A percentile compares a stretch with the other conserved stretches of the same genome.
Conservation (phyloP, 805 yeast genomes). For the Ogataea paraovalis region DNA sequence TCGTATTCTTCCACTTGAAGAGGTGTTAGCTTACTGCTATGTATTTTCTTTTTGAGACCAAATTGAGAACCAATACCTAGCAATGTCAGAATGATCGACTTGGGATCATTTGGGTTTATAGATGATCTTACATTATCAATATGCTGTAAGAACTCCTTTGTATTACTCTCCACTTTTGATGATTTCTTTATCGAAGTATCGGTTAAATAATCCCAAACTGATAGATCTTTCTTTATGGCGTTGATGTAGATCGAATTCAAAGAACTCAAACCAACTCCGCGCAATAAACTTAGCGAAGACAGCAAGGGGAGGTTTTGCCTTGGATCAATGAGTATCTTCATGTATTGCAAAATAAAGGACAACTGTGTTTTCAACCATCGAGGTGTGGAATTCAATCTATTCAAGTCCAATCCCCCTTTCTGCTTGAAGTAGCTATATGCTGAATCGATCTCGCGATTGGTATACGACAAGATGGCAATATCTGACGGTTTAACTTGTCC, state of each 20-base stretch:
- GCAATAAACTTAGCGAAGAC: conserved; percentile 21
- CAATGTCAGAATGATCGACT: conserved; percentile 32
- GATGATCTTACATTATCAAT: conserved; percentile 19
- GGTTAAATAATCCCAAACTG: conserved; percentile 21
- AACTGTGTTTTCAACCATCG: conserved; percentile 47
- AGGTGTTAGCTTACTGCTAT: conserved; percentile 8
- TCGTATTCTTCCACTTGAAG: conserved; percentile 25
- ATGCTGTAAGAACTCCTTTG: conserved; percentile 10
- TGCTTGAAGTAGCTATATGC: conserved; percentile 36
- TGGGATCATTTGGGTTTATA: conserved; percentile 33
- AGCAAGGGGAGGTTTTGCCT: conserved; percentile 25
- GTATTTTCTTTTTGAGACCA: conserved; percentile 33
- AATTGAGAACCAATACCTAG: conserved; percentile 31
- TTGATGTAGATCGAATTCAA: conserved; percentile 15
- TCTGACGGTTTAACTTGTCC: conserved; percentile 43
- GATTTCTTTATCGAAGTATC: conserved; percentile 10
- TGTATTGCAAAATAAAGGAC: conserved; percentile 44
- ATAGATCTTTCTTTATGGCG: conserved; percentile 19
- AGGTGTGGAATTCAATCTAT: conserved; percentile 43
- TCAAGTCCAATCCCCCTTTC: conserved; percentile 37
- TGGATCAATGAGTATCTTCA: conserved; percentile 38
- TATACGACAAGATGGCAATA: conserved; percentile 48
- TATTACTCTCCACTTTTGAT: conserved; percentile 3
- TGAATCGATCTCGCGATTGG: conserved; percentile 45
- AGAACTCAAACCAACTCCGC: conserved; percentile 20